phyloP scores from a whole-genome alignment of 345 rosid species.

The Heritiera fomes region DNA sequence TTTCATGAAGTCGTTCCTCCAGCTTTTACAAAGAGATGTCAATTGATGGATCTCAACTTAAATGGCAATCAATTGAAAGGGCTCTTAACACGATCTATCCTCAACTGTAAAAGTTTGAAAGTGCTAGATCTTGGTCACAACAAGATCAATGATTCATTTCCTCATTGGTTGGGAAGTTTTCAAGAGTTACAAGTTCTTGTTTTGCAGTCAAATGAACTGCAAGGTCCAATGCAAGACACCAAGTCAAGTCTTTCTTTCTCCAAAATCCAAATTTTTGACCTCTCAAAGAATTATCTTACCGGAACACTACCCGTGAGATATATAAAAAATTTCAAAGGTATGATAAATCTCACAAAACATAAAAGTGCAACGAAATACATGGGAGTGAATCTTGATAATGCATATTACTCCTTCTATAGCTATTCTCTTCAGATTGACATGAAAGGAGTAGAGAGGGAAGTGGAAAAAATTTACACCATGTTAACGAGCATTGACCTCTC shows the following conservation, averaged over 20 bases:
- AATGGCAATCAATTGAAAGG: slow-evolving; percentile 22
- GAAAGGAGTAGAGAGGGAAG: not conserved
- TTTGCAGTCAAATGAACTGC: not conserved
- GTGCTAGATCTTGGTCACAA: not conserved
- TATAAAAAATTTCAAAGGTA: not conserved
- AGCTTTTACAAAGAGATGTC: not conserved
- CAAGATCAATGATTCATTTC: slow-evolving; percentile 22
- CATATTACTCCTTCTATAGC: not conserved
- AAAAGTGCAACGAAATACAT: not conserved
- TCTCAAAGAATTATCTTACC: slow-evolving; percentile 11
- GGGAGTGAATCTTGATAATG: not conserved
- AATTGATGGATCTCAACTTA: slow-evolving; percentile 20
- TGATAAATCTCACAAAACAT: not conserved
- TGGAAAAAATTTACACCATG: not conserved
- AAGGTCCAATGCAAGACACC: not conserved
- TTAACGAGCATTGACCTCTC: slow-evolving; percentile 7
- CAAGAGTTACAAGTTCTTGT: not conserved
- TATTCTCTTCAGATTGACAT: not conserved
- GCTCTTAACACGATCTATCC: slow-evolving; percentile 23
- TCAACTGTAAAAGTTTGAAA: not conserved
- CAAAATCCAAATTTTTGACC: slow-evolving; percentile 2
- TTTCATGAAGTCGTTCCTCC: slow-evolving; percentile 21
- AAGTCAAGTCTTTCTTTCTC: not conserved
- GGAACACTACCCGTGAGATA: not conserved
- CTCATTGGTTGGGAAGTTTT: slow-evolving; percentile 4